Conservation (phyloP, 768 basidiomycete genomes). For the Lentinula boryana region DNA sequence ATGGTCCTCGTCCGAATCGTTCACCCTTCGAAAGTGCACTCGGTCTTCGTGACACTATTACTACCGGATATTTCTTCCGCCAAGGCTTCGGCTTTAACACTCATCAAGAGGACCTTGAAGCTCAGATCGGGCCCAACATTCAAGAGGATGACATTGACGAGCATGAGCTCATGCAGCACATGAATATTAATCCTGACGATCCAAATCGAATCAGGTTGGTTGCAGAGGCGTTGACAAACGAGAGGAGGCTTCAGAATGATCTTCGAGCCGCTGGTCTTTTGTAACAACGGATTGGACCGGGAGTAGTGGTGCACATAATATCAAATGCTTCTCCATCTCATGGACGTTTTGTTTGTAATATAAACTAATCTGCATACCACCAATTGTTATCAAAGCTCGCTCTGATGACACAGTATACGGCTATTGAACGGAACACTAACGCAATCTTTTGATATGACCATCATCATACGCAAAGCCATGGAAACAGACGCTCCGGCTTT, state of each 20-base stretch:
- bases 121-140: constrained; percentile 23
- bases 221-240: constrained; percentile 42
- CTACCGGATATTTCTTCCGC: constrained; percentile 35
- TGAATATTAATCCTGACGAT: constrained; percentile 34
- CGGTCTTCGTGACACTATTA: constrained; percentile 27
- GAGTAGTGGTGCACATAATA: not conserved
- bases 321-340: not conserved
- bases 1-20: constrained; percentile 14
- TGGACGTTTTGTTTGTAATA: not conserved
- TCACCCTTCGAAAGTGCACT: constrained; percentile 31
- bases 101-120: constrained; percentile 14
- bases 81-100: constrained; percentile 38
- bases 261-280: constrained; percentile 62
- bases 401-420: too few species aligned
- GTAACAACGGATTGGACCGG: constrained; percentile 19
- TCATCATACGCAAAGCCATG: constrained; percentile 51
- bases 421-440: not conserved
- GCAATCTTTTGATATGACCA: constrained; percentile 23
- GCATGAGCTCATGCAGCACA: constrained; percentile 20
- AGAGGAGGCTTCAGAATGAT: constrained; percentile 52
- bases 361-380: not conserved
- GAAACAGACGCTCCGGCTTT: constrained; percentile 49
- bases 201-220: constrained; percentile 35
- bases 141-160: constrained; percentile 19
- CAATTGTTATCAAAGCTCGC: too few species aligned